These are phyloP conservation scores for Diaporthe amygdali DNA, from an alignment of 2,329 filamentous ascomycete genomes.

Conservation along the genomic window DNA sequence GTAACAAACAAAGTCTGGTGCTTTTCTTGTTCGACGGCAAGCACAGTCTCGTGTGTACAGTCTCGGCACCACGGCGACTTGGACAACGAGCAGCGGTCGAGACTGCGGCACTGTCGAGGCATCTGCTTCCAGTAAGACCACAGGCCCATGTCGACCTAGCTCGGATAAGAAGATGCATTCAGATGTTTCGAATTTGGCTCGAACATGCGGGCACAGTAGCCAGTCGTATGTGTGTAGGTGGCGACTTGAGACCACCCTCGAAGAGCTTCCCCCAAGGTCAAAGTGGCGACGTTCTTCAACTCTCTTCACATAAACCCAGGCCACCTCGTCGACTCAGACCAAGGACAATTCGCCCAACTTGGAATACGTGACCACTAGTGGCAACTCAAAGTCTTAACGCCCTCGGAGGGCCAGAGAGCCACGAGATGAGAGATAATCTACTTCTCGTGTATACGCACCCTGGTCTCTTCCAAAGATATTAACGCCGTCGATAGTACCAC, in stretches of 20 bases:
- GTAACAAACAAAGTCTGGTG: neutral
- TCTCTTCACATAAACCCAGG: neutral
- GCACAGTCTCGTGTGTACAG: neutral
- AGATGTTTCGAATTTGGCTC: neutral
- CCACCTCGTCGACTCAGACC: neutral
- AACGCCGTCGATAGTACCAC: neutral
- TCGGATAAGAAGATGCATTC: too few relatives aligned
- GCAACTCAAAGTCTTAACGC: neutral
- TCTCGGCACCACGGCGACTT: neutral
- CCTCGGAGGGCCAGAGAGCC: too few relatives aligned
- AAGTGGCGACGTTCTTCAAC: neutral
- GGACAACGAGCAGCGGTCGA: neutral
- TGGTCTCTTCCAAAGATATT: neutral
- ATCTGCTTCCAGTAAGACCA: too few relatives aligned
- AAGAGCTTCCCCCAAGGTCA: neutral
- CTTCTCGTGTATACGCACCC: too few relatives aligned
- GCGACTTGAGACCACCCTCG: too few relatives aligned
- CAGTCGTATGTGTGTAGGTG: neutral
- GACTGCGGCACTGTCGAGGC: neutral
- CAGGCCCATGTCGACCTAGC: neutral
- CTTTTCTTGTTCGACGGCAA: neutral
- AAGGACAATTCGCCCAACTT: neutral
- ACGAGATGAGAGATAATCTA: too few relatives aligned
- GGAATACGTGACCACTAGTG: neutral
- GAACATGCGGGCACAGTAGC: fast-evolving